phyloP scores from a whole-genome alignment of 2,329 filamentous ascomycete species.

The Coniochaeta sp. region DNA sequence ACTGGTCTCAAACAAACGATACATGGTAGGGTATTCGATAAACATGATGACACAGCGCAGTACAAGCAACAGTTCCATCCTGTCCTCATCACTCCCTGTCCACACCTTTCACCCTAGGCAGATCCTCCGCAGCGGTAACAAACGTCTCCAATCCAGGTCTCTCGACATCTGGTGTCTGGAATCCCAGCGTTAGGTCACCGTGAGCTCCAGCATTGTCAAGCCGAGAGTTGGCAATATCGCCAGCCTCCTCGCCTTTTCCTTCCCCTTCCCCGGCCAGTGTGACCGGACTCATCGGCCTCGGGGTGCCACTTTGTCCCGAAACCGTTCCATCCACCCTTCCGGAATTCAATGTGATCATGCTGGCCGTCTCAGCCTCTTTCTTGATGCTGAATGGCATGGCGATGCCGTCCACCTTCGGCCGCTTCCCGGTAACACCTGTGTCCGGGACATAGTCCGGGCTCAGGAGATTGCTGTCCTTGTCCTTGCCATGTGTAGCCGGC shows the following conservation, averaged over 20 bases:
- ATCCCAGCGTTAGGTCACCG: background rate
- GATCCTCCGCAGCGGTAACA: conserved; percentile 42
- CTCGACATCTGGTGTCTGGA: conserved; percentile 6
- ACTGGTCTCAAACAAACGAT: background rate
- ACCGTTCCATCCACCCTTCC: conserved; percentile 17
- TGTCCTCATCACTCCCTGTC: background rate
- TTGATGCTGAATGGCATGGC: conserved; percentile 67
- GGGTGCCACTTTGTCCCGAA: conserved; percentile 17
- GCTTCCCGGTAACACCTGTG: conserved; percentile 49
- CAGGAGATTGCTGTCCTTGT: conserved; percentile 23
- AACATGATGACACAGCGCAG: background rate
- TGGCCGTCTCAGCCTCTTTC: conserved; percentile 57
- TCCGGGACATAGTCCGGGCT: conserved; percentile 35
- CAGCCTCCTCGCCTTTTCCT: background rate
- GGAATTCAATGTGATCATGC: conserved; percentile 60
- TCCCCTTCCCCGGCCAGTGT: background rate
- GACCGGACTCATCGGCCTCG: conserved; percentile 24
- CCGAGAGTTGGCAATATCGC: background rate
- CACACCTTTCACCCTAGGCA: conserved; percentile 21
- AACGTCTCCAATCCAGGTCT: conserved; percentile 45
- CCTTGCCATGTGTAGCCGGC: background rate
- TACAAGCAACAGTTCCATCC: conserved; percentile 1
- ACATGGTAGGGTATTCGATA: background rate
- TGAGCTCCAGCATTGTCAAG: conserved; percentile 6
- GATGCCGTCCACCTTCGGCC: conserved; percentile 61